Conservation (phyloP, 192 early-diverging fungal genomes). For the Backusella mclennaniae region DNA sequence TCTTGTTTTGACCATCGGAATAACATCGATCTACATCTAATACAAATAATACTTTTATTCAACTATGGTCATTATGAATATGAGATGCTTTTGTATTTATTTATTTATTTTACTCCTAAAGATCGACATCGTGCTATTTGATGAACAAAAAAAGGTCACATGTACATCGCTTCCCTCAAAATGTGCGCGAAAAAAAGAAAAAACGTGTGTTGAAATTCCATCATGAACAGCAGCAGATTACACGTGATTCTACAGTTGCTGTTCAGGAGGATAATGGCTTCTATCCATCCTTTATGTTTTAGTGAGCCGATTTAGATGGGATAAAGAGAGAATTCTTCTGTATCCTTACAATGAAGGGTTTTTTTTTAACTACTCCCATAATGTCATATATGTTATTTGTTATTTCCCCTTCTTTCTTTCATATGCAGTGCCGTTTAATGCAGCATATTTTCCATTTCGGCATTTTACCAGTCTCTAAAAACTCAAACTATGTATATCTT, state of each 20-base stretch:
- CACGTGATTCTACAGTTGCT: not conserved
- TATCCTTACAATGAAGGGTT: not conserved
- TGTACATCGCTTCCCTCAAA: not conserved
- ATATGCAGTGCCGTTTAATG: not conserved
- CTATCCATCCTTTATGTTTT: not conserved
- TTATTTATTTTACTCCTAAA: not conserved
- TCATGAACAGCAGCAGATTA: not conserved
- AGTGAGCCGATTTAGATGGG: not conserved
- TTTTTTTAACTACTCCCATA: too few relatives aligned
- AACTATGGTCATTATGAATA: not conserved
- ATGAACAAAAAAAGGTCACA: not conserved
- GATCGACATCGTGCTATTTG: not conserved
- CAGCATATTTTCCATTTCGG: constrained; percentile 5
- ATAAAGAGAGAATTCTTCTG: not conserved
- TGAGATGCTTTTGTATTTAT: not conserved
- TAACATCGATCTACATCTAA: not conserved
- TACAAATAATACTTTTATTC: not conserved
- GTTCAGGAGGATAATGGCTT: not conserved
- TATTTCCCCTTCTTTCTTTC: not conserved
- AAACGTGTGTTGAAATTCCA: not conserved
- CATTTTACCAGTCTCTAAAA: not conserved
- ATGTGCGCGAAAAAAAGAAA: constrained; percentile 7
- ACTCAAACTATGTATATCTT: not conserved
- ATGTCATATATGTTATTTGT: not conserved
- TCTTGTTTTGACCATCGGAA: not conserved